Conservation (phyloP, 495 filamentous ascomycete species). For the Penicillium silybi region DNA sequence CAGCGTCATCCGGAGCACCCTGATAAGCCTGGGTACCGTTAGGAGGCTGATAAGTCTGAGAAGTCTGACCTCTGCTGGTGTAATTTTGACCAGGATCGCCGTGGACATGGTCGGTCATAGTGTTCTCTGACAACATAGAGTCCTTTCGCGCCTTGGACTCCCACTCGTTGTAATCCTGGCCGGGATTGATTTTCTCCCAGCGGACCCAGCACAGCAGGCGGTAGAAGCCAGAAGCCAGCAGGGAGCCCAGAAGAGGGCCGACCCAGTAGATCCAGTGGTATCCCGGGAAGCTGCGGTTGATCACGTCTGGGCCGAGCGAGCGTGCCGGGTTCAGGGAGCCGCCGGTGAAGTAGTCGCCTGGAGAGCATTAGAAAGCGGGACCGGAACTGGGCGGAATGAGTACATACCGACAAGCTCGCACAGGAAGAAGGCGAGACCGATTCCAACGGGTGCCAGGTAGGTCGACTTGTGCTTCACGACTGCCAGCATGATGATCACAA, state of each 20-base stretch:
- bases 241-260: constrained; percentile 61
- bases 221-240: constrained; percentile 68
- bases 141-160: constrained; percentile 21
- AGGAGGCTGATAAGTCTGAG: neutral
- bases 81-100: neutral
- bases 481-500: constrained; percentile 79
- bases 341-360: constrained; percentile 68
- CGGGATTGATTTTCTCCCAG: constrained; percentile 76
- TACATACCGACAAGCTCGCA: constrained; percentile 58
- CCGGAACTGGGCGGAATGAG: neutral
- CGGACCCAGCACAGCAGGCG: constrained; percentile 61
- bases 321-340: constrained; percentile 71
- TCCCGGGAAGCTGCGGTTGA: constrained; percentile 58
- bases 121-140: constrained; percentile 10
- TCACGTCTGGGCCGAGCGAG: constrained; percentile 66
- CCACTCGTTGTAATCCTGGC: constrained; percentile 56
- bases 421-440: constrained; percentile 70
- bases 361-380: neutral
- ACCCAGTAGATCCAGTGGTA: constrained; percentile 60
- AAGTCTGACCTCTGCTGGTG: neutral
- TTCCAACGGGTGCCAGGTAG: constrained; percentile 72
- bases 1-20: neutral
- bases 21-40: neutral
- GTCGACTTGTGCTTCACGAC: constrained; percentile 80
- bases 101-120: constrained; percentile 9